phyloP scores from a whole-genome alignment of 2,329 filamentous ascomycete species.

The Sarocladium oryzae region DNA sequence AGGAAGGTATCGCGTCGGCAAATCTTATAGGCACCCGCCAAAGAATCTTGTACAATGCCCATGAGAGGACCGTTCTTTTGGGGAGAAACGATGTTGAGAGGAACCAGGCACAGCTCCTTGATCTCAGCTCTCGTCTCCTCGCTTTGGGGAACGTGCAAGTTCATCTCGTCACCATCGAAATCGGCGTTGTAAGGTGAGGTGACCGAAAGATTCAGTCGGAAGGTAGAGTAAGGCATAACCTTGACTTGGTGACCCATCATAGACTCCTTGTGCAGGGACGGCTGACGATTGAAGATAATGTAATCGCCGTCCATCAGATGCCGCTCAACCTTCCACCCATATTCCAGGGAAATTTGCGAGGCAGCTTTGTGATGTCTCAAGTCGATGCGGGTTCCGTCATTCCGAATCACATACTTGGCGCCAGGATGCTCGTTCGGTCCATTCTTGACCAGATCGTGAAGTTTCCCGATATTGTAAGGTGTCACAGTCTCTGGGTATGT shows the following conservation, averaged over 20 bases:
- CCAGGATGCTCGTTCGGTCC: constrained; percentile 93
- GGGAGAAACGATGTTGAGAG: constrained; percentile 94
- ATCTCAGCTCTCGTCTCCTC: constrained; percentile 96
- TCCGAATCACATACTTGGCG: constrained; percentile 91
- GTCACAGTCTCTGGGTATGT: constrained; percentile 98
- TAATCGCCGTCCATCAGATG: constrained; percentile 95
- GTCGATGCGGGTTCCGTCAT: constrained; percentile 91
- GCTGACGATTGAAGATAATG: constrained; percentile 99
- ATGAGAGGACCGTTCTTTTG: constrained; percentile 95
- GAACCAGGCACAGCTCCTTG: constrained; percentile 93
- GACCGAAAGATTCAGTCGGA: constrained; percentile 93
- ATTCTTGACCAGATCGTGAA: constrained; percentile 84
- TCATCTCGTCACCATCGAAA: constrained; percentile 99
- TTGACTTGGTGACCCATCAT: constrained; percentile 99
- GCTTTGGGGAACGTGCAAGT: constrained; percentile 96
- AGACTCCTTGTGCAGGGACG: constrained; percentile 97
- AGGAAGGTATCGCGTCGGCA: constrained; percentile 89
- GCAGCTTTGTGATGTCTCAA: constrained; percentile 87
- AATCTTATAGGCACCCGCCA: constrained; percentile 96
- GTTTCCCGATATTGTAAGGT: constrained; percentile 91
- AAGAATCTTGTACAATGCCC: constrained; percentile 98
- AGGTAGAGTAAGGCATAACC: constrained; percentile 99
- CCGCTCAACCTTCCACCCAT: constrained; percentile 98
- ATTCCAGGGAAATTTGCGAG: constrained; percentile 79
- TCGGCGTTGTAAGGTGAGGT: constrained; percentile 99